Conservation (phyloP, 1,284 basidiomycete genomes). For the Ceratobasidium papillatum region DNA sequence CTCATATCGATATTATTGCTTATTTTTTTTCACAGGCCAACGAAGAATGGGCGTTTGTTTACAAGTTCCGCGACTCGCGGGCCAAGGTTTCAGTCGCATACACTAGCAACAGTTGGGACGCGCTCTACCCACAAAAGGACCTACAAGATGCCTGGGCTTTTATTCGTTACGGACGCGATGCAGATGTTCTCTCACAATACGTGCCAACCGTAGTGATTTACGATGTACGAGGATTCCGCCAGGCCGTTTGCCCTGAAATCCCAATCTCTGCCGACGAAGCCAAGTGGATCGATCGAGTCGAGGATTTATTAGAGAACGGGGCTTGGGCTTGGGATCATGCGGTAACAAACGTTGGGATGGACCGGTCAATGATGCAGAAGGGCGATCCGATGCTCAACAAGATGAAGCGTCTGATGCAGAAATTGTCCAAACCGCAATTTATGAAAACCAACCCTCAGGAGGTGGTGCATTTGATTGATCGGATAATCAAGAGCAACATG, state of each 20-base stretch:
- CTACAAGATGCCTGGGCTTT: constrained; percentile 21
- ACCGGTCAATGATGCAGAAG: neutral
- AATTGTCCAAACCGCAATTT: neutral
- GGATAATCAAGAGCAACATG: constrained; percentile 10
- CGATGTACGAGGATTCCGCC: constrained; percentile 19
- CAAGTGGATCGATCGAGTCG: constrained; percentile 28
- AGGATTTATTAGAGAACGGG: constrained; percentile 25
- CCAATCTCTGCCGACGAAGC: constrained; percentile 24
- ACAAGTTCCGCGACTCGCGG: constrained; percentile 11
- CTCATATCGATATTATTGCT: neutral
- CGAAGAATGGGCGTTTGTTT: constrained; percentile 33
- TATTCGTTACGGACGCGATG: constrained; percentile 33
- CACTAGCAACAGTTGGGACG: neutral
- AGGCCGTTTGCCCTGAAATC: constrained; percentile 22
- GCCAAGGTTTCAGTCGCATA: neutral
- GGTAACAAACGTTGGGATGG: neutral
- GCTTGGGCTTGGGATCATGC: neutral
- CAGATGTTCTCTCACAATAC: constrained; percentile 9
- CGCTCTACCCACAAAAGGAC: neutral
- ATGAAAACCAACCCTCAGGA: constrained; percentile 24
- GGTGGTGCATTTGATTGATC: neutral
- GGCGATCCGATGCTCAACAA: neutral
- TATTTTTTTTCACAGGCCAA: constrained; percentile 8
- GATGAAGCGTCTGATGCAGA: neutral
- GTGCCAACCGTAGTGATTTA: constrained; percentile 2